Base-by-base conservation (phyloP, 257 asterid genomes). In the Forsythia viridissima region DNA sequence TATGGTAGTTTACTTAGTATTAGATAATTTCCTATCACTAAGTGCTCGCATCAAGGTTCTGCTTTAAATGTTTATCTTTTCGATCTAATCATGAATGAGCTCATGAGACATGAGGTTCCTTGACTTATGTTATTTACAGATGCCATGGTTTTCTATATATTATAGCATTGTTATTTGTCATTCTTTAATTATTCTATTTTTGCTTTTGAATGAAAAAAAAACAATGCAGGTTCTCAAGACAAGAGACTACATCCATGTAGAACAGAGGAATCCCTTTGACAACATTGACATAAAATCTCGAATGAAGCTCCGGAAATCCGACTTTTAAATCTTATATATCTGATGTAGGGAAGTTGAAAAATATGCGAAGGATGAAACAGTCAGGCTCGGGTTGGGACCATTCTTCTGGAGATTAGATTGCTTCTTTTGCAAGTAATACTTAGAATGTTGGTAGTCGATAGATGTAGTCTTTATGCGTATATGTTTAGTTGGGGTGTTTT, bases 181-280 rank as follows among this genome's bases (percentile, higher is more conserved):
- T 41, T 8, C 8, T 41, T 30, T 30, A 30, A 8, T 4, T 41
- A 41, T 41, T 52, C n/a, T 36, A 13, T 75, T 36, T 41, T 5
- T 68, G 72, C 63, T 13, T 41, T 24, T 24, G 24, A 24, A 24
- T 24, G 24, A 24, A 24, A 24, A 24, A 65, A 4, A 39, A n/a
- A 11, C 34, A 30, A 70, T 36, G 9, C 86, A 89, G 92, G 92
- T 89, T 78, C 92, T 89, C 20, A 89, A 89, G 82, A 89, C 92
- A 15, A 79, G 89, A 79, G 91, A 89, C 82, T 85, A 83, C 81
- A 77, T 89, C 79, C 87, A 87, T 9, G 92, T 87, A 21, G 92
- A 89, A 84, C 91, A 87, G 72, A 83, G 12, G 70, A 80, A 61
- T 21, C 83, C 91, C 42, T 85, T 83, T 73, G 92, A 77, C 70